Conservation (phyloP, 2,329 filamentous ascomycete genomes). For the Alternaria viburni region DNA sequence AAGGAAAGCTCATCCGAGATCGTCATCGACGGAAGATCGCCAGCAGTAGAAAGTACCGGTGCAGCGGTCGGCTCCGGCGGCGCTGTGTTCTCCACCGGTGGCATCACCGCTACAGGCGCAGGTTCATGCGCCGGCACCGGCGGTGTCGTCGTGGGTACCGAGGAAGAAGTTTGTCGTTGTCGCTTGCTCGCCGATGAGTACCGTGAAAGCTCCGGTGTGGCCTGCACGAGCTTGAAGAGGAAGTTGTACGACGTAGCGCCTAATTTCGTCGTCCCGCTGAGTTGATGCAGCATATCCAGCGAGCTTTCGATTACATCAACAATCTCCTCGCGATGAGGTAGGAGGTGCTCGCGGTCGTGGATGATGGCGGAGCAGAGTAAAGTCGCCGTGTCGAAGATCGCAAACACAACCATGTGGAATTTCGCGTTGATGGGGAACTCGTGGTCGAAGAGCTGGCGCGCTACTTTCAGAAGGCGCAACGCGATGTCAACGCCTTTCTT, state of each 20-base stretch:
- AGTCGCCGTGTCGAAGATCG: slow-evolving; percentile 60
- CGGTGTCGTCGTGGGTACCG: not conserved
- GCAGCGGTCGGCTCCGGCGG: not conserved
- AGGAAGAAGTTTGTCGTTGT: slow-evolving; percentile 13
- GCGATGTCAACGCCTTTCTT: slow-evolving; percentile 54
- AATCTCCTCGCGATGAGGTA: slow-evolving; percentile 53
- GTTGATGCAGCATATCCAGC: slow-evolving; percentile 39
- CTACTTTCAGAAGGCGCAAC: slow-evolving; percentile 52
- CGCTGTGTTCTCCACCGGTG: not conserved
- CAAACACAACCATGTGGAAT: slow-evolving; percentile 59
- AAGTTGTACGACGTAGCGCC: slow-evolving; percentile 40
- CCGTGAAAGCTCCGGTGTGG: slow-evolving; percentile 30
- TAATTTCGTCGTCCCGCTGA: slow-evolving; percentile 37
- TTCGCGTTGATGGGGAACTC: slow-evolving; percentile 56
- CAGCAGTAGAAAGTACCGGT: not conserved
- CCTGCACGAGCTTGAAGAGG: slow-evolving; percentile 39
- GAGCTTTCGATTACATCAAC: slow-evolving; percentile 48
- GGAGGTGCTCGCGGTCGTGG: slow-evolving; percentile 54
- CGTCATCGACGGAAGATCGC: not conserved
- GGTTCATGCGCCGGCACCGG: not conserved
- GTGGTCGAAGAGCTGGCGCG: slow-evolving; percentile 53
- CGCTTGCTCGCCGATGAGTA: slow-evolving; percentile 23
- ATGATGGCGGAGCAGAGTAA: slow-evolving; percentile 60
- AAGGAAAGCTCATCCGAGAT: slow-evolving; percentile 29
- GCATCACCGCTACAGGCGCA: not conserved